phyloP scores from a whole-genome alignment of 768 basidiomycete species.

The Kwoniella sp. region DNA sequence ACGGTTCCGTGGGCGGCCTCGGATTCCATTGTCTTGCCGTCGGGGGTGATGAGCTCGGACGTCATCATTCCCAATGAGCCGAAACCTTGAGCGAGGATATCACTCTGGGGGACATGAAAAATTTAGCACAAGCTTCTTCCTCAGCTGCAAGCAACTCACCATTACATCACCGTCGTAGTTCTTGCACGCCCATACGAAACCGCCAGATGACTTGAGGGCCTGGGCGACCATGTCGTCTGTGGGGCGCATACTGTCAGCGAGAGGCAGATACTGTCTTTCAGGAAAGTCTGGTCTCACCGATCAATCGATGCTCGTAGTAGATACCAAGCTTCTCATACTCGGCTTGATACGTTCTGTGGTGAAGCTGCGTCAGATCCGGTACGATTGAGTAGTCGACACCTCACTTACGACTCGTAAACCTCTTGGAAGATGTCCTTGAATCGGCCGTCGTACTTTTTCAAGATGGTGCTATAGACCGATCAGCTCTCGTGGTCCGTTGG shows the following conservation, averaged over 20 bases:
- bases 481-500: no score
- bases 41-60: conserved; percentile 88
- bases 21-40: conserved; percentile 86
- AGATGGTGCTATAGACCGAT: conserved; percentile 48
- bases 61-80: conserved; percentile 99
- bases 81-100: conserved; percentile 97
- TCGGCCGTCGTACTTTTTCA: conserved; percentile 85
- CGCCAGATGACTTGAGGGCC: conserved; percentile 92
- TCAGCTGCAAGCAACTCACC: conserved; percentile 51
- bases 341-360: conserved; percentile 53
- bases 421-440: conserved; percentile 99
- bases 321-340: conserved; percentile 57
- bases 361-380: background rate
- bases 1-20: conserved; percentile 92
- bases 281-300: conserved; percentile 40
- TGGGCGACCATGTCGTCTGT: conserved; percentile 84
- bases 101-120: conserved; percentile 63
- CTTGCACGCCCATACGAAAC: conserved; percentile 77
- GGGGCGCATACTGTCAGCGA: background rate
- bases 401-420: conserved; percentile 74
- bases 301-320: conserved; percentile 75
- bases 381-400: no score
- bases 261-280: background rate
- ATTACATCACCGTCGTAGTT: conserved; percentile 75
- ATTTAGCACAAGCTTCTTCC: conserved; percentile 1